Evolutionary conservation across 2,329 filamentous ascomycete genomes (phyloP).

Genomic region (Rachicladosporium sp.): DNA sequence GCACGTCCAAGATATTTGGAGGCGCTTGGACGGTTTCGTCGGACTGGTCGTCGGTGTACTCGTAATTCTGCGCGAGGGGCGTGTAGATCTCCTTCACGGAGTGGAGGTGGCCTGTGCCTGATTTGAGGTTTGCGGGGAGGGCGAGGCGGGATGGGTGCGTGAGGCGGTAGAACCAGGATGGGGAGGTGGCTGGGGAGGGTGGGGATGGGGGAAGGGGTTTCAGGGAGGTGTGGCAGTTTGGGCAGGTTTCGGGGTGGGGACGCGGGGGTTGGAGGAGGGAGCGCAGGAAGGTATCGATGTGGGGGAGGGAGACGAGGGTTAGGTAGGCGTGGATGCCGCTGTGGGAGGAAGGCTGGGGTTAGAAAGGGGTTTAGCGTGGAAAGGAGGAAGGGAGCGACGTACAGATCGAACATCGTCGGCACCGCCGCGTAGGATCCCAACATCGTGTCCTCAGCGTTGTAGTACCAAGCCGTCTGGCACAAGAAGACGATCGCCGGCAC

Average conservation of each 20-base stretch:
- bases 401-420: slow-evolving; percentile 12
- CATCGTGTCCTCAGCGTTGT: slow-evolving; percentile 4
- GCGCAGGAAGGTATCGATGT: slow-evolving; percentile 7
- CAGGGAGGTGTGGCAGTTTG: slow-evolving; percentile 9
- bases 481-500: too few relatives aligned
- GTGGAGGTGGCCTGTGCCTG: slow-evolving; percentile 1
- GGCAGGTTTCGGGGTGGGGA: slow-evolving; percentile 5
- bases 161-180: too few relatives aligned
- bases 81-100: slow-evolving; percentile 1
- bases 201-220: background rate
- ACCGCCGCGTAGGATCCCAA: slow-evolving; percentile 10
- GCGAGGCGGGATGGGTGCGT: background rate
- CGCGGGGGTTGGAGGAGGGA: slow-evolving; percentile 5
- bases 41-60: background rate
- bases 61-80: background rate
- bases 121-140: background rate
- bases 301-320: slow-evolving; percentile 6
- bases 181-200: background rate
- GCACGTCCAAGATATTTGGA: too few relatives aligned
- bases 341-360: background rate
- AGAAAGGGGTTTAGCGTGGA: background rate
- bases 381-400: slow-evolving; percentile 1
- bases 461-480: background rate
- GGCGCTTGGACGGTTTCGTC: too few relatives aligned
- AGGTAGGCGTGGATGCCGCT: slow-evolving; percentile 11